Percentiles rank a stretch among this genome's conserved stretches.
Evolutionary conservation across 441 rosid species (phyloP).

Genomic region (Aleurites moluccanus): DNA sequence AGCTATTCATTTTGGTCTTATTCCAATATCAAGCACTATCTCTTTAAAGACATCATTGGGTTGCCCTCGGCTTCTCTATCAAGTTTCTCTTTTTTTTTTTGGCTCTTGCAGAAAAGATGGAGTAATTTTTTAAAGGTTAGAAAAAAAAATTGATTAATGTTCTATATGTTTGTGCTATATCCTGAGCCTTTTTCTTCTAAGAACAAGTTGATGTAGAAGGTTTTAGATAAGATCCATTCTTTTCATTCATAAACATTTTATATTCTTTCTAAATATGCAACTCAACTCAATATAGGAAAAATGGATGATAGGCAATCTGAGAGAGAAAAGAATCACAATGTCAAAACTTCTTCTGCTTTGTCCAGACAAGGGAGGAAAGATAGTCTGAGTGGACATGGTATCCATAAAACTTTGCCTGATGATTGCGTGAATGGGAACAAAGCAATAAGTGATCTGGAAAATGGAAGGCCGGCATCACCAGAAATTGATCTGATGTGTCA

Average conservation of each 20-base stretch:
- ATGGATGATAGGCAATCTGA: conserved; percentile 25
- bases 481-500: conserved; percentile 59
- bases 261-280: conserved; percentile 7
- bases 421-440: conserved; percentile 27
- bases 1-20: not conserved
- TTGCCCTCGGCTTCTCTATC: not conserved
- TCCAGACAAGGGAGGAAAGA: conserved; percentile 30
- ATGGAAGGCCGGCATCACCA: conserved; percentile 52
- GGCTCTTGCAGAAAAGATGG: not conserved
- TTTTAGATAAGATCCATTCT: not conserved
- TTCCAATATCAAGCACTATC: not conserved
- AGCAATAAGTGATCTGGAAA: conserved; percentile 33
- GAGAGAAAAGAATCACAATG: conserved; percentile 11
- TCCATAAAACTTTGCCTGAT: conserved; percentile 29
- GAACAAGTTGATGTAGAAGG: not conserved
- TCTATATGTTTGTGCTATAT: not conserved
- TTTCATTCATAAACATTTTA: not conserved
- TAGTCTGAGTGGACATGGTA: conserved; percentile 31
- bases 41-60: not conserved
- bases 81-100: not conserved
- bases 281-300: conserved; percentile 29
- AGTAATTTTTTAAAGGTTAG: not conserved
- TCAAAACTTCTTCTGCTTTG: conserved; percentile 23
- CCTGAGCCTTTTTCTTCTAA: not conserved
- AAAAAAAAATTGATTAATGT: not conserved